phyloP scores from a whole-genome alignment of 2,329 filamentous ascomycete genomes.

The Macrophomina phaseolina region DNA sequence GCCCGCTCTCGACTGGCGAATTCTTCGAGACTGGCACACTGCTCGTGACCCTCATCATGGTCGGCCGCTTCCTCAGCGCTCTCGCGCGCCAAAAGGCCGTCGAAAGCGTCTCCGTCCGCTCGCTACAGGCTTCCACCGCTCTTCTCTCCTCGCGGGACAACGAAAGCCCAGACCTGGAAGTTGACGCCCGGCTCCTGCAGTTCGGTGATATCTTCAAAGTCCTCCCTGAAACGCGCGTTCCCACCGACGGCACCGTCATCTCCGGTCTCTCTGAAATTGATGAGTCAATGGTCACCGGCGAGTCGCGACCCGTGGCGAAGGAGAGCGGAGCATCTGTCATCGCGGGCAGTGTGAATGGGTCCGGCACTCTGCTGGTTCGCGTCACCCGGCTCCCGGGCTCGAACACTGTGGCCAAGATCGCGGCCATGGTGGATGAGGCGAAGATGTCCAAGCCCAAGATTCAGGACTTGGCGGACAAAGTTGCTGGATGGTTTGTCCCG shows the following conservation, averaged over 20 bases:
- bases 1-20: slow-evolving; percentile 43
- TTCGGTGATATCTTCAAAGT: slow-evolving; percentile 73
- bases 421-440: slow-evolving; percentile 72
- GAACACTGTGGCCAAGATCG: slow-evolving; percentile 75
- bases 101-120: slow-evolving; percentile 57
- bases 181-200: slow-evolving; percentile 72
- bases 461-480: slow-evolving; percentile 70
- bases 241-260: slow-evolving; percentile 73
- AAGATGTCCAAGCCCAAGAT: slow-evolving; percentile 70
- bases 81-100: slow-evolving; percentile 57
- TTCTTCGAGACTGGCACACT: slow-evolving; percentile 64
- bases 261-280: slow-evolving; percentile 70
- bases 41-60: slow-evolving; percentile 58
- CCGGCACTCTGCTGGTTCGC: slow-evolving; percentile 56
- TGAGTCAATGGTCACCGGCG: slow-evolving; percentile 81
- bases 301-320: slow-evolving; percentile 68
- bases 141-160: slow-evolving; percentile 49
- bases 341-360: slow-evolving; percentile 67
- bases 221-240: slow-evolving; percentile 62
- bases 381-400: slow-evolving; percentile 68
- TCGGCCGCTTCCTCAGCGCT: slow-evolving; percentile 59
- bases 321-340: slow-evolving; percentile 59
- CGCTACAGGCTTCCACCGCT: slow-evolving; percentile 64
- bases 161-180: slow-evolving; percentile 48
- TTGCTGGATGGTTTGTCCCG: slow-evolving; percentile 74